Conservation (phyloP, 768 basidiomycete genomes). For the Xerocomellus intermedius region DNA sequence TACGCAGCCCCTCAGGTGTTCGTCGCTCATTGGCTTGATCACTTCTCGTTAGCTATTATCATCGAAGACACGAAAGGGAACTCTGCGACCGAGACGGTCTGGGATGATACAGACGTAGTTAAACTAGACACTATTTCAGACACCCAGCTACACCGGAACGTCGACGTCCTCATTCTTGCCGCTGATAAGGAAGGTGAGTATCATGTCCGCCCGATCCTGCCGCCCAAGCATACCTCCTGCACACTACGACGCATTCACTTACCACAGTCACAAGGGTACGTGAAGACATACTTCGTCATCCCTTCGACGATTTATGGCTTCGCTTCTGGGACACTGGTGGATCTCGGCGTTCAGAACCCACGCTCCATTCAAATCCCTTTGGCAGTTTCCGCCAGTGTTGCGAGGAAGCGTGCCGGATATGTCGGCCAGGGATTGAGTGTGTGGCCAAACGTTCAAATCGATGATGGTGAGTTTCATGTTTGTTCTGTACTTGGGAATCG, state of each 20-base stretch:
- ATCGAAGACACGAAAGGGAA: constrained; percentile 46
- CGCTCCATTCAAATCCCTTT: constrained; percentile 57
- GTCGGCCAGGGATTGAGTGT: constrained; percentile 59
- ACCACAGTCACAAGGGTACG: constrained; percentile 16
- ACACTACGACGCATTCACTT: background rate
- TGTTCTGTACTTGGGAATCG: background rate
- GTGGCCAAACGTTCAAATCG: constrained; percentile 60
- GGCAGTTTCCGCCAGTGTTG: constrained; percentile 43
- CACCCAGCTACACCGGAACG: constrained; percentile 48
- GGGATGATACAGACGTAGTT: constrained; percentile 47
- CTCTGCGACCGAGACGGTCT: constrained; percentile 37
- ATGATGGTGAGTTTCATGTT: constrained; percentile 34
- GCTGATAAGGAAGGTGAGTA: constrained; percentile 49
- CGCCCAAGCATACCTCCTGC: too few species aligned
- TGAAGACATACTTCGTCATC: constrained; percentile 42
- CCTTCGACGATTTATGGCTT: constrained; percentile 63
- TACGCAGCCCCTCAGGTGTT: constrained; percentile 11
- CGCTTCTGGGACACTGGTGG: constrained; percentile 47
- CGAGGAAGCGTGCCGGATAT: constrained; percentile 54
- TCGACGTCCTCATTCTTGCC: constrained; percentile 45
- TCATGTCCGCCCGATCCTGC: background rate
- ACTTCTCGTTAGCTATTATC: constrained; percentile 35
- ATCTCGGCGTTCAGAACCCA: constrained; percentile 42
- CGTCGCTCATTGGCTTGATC: background rate
- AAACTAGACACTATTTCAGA: constrained; percentile 46